phyloP scores from a whole-genome alignment of 352 stramenopile genomes.

The Phytophthora citricola region DNA sequence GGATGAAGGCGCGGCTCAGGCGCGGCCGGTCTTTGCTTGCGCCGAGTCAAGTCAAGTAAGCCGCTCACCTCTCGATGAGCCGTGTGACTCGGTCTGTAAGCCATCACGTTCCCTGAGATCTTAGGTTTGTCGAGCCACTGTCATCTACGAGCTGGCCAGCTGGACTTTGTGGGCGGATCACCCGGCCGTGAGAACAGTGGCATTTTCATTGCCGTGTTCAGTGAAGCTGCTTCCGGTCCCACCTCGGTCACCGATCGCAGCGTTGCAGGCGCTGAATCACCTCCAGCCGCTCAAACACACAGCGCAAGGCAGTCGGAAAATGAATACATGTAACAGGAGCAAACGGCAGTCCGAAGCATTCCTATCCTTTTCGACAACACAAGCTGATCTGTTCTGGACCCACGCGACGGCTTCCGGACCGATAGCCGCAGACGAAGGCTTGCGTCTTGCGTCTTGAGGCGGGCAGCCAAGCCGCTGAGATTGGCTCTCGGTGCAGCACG shows the following conservation, averaged over 20 bases:
- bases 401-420: conserved; percentile 11
- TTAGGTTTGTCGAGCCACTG: conserved; percentile 21
- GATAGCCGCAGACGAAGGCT: conserved; percentile 2
- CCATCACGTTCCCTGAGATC: conserved; percentile 42
- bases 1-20: conserved; percentile 7
- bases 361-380: conserved; percentile 7
- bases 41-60: conserved; percentile 10
- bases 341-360: conserved; percentile 4
- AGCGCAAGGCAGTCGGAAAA: neutral
- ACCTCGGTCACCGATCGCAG: conserved; percentile 16
- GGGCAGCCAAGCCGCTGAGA: conserved; percentile 10
- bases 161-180: neutral
- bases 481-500: conserved; percentile 13
- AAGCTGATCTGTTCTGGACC: conserved; percentile 21
- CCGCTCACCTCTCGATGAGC: conserved; percentile 24
- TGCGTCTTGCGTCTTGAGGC: conserved; percentile 3
- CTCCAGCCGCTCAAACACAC: conserved; percentile 12
- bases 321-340: neutral
- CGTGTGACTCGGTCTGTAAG: conserved; percentile 36
- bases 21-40: no score
- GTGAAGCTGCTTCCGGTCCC: conserved; percentile 8
- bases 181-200: neutral
- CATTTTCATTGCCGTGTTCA: neutral
- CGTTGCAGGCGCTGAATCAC: conserved; percentile 22
- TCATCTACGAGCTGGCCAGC: conserved; percentile 17